Percentiles rank a stretch among this genome's conserved stretches.
phyloP scores from a whole-genome alignment of 2,329 filamentous ascomycete genomes.

The Epichloe sp. region DNA sequence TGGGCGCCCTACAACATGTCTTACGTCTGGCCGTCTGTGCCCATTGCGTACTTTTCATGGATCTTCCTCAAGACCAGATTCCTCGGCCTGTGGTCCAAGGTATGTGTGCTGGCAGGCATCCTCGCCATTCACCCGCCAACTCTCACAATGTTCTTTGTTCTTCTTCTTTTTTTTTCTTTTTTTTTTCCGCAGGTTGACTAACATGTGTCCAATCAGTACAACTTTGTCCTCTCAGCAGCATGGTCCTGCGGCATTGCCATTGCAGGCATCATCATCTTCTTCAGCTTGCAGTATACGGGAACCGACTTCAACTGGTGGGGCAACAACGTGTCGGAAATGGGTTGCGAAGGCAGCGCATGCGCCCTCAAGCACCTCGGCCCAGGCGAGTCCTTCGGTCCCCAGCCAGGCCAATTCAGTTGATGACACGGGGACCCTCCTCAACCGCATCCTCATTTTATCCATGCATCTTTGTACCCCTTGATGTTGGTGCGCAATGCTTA shows the following conservation, averaged over 20 bases:
- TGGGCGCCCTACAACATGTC: conserved; percentile 38
- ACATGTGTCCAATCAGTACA: conserved; percentile 24
- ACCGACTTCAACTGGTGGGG: conserved; percentile 36
- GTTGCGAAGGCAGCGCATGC: conserved; percentile 30
- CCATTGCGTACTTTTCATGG: conserved; percentile 38
- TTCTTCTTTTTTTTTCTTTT: background rate
- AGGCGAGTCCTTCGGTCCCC: conserved; percentile 27
- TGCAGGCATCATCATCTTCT: conserved; percentile 39
- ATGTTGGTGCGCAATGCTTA: background rate
- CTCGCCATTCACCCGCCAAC: rapidly evolving
- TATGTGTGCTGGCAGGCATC: conserved; percentile 11
- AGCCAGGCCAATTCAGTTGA: conserved; percentile 25
- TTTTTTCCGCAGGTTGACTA: background rate
- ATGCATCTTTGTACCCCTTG: background rate
- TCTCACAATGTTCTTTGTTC: no score
- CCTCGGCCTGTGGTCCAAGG: conserved; percentile 38
- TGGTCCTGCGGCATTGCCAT: conserved; percentile 38
- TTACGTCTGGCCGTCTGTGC: conserved; percentile 38
- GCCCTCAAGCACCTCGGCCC: conserved; percentile 20
- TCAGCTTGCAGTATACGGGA: conserved; percentile 32
- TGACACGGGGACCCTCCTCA: background rate
- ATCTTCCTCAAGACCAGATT: conserved; percentile 36
- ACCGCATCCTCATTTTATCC: background rate
- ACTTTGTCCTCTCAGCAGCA: conserved; percentile 38
- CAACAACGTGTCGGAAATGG: conserved; percentile 26